Conservation (phyloP, 1,284 basidiomycete genomes). For the Austroboletus niveus region DNA sequence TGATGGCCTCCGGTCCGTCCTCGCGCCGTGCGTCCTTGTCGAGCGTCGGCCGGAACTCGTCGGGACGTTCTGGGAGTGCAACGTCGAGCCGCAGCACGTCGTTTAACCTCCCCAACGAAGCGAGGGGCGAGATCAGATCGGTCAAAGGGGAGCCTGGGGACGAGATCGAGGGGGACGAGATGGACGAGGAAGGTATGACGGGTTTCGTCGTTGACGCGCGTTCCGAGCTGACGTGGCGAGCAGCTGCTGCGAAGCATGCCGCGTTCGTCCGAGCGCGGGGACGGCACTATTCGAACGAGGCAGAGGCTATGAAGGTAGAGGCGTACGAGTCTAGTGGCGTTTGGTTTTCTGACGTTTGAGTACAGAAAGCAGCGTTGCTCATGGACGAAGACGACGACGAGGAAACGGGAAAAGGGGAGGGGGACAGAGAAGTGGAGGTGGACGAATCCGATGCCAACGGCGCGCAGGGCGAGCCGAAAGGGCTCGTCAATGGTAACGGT, state of each 20-base stretch:
- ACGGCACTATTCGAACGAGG: slow-evolving; percentile 88
- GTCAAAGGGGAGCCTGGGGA: slow-evolving; percentile 50
- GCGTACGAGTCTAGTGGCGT: too few species aligned
- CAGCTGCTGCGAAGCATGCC: slow-evolving; percentile 79
- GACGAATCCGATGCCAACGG: slow-evolving; percentile 8
- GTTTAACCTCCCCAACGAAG: slow-evolving; percentile 75
- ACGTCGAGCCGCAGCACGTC: slow-evolving; percentile 79
- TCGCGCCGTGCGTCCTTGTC: slow-evolving; percentile 82
- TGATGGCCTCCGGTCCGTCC: slow-evolving; percentile 57
- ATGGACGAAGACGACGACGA: slow-evolving; percentile 71
- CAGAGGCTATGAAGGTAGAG: slow-evolving; percentile 85
- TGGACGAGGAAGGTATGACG: slow-evolving; percentile 80
- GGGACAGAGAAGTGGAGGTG: background rate
- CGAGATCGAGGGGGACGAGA: slow-evolving; percentile 75
- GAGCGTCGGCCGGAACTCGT: slow-evolving; percentile 50
- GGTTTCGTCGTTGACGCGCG: background rate
- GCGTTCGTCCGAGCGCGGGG: slow-evolving; percentile 82
- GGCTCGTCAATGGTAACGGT: slow-evolving; percentile 36
- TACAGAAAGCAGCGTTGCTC: slow-evolving; percentile 61
- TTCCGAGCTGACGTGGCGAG: background rate
- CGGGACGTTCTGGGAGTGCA: slow-evolving; percentile 55
- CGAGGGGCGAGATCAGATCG: slow-evolving; percentile 52
- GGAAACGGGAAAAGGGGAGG: slow-evolving; percentile 33
- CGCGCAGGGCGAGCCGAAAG: slow-evolving; percentile 3
- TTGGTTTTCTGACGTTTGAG: too few species aligned